Percentiles rank a stretch among this genome's conserved stretches.
These are phyloP conservation scores for Bacterosira constricta DNA, from an alignment of 108 stramenopile species.

Conservation along the genomic window DNA sequence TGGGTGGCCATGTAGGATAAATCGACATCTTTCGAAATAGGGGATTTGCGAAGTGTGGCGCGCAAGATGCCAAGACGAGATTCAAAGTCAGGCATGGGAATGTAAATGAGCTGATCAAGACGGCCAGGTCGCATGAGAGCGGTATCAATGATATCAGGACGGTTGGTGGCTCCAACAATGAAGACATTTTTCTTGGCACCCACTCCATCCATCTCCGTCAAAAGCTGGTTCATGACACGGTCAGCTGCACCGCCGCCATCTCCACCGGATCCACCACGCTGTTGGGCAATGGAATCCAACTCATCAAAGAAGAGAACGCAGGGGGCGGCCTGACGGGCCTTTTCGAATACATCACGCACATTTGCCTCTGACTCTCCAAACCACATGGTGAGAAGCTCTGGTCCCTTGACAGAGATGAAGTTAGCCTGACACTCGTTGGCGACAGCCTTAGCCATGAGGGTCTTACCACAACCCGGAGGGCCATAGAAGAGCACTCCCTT, in stretches of 20 bases:
- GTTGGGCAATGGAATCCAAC: constrained; percentile 99
- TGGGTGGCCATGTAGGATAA: constrained; percentile 94
- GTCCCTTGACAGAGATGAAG: constrained; percentile 99
- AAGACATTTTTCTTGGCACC: constrained; percentile 99
- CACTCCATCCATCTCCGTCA: constrained; percentile 99
- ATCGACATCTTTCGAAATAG: constrained; percentile 98
- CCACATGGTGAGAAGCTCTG: constrained; percentile 99
- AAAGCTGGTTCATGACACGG: constrained; percentile 99
- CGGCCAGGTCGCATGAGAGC: constrained; percentile 99
- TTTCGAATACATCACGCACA: constrained; percentile 99
- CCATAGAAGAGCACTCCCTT: constrained; percentile 99
- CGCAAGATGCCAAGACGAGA: constrained; percentile 95
- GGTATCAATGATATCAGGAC: constrained; percentile 99
- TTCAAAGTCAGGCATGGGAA: constrained; percentile 99
- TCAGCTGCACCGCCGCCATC: constrained; percentile 99
- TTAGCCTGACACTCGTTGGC: constrained; percentile 99
- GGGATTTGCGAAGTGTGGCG: constrained; percentile 97
- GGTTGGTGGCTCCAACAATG: constrained; percentile 98
- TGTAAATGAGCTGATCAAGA: constrained; percentile 99
- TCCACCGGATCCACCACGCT: constrained; percentile 90
- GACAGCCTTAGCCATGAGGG: constrained; percentile 99
- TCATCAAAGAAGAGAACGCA: constrained; percentile 99
- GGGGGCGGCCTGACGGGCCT: constrained; percentile 98
- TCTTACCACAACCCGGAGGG: constrained; percentile 99
- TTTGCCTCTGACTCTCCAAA: constrained; percentile 99